Conservation (phyloP, 2,329 filamentous ascomycete species). For the Verticillium albo-atrum region DNA sequence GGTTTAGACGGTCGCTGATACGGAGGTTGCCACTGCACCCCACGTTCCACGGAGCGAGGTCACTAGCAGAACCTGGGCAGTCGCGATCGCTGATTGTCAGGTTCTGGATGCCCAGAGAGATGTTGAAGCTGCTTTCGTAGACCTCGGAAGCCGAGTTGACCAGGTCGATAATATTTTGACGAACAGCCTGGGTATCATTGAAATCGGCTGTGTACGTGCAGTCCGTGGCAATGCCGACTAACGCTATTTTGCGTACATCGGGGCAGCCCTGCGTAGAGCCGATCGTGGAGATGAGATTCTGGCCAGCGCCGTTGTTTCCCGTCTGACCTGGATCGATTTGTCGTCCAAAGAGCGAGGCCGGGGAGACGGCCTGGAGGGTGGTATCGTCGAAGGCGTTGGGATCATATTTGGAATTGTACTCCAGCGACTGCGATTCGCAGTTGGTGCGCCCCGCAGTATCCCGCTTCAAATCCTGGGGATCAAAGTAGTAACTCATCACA, state of each 20-base stretch:
- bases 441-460: constrained; percentile 37
- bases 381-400: constrained; percentile 55
- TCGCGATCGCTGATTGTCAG: constrained; percentile 68
- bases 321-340: constrained; percentile 66
- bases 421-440: constrained; percentile 71
- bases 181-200: constrained; percentile 57
- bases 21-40: constrained; percentile 56
- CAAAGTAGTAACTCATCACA: constrained; percentile 43
- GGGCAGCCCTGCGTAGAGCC: constrained; percentile 83
- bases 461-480: constrained; percentile 62
- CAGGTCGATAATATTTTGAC: constrained; percentile 72
- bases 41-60: constrained; percentile 78
- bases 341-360: constrained; percentile 66
- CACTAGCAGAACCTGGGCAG: constrained; percentile 68
- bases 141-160: constrained; percentile 84
- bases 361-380: constrained; percentile 56
- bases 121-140: constrained; percentile 91
- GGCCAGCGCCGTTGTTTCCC: constrained; percentile 70
- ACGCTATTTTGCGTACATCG: constrained; percentile 81
- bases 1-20: constrained; percentile 75
- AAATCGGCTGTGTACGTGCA: constrained; percentile 81
- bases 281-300: constrained; percentile 74
- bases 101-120: constrained; percentile 85
- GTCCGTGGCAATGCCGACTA: constrained; percentile 89
- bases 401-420: constrained; percentile 75